These are phyloP conservation scores for Friedmanniomyces endolithicus DNA, from an alignment of 495 filamentous ascomycete genomes.

Conservation along the genomic window DNA sequence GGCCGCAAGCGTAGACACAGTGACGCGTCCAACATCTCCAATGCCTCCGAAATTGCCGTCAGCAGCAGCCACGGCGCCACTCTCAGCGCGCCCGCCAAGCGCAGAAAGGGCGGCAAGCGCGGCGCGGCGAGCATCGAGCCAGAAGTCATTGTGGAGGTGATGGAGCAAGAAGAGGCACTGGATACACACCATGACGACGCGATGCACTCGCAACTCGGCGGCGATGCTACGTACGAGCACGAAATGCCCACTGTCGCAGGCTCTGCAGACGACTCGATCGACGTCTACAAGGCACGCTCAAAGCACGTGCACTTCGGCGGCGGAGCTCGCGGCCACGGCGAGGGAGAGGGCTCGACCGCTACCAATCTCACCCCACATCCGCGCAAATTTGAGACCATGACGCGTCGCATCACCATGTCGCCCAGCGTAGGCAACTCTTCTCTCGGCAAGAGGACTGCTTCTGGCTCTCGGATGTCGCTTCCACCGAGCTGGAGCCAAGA, in stretches of 20 bases:
- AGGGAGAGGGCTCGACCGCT: not conserved
- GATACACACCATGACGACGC: not conserved
- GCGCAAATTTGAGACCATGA: conserved; percentile 13
- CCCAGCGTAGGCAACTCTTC: not conserved
- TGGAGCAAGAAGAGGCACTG: not conserved
- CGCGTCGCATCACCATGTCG: conserved; percentile 11
- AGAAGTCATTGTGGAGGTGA: conserved; percentile 12
- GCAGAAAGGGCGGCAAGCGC: conserved; percentile 1
- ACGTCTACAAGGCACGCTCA: not conserved
- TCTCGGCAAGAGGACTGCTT: not conserved
- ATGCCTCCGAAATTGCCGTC: not conserved
- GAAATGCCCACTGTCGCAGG: not conserved
- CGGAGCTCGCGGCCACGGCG: not conserved
- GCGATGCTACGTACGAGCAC: not conserved
- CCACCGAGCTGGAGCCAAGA: conserved; percentile 21
- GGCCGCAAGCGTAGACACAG: conserved; percentile 15
- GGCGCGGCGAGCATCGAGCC: conserved; percentile 2
- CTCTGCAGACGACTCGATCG: conserved; percentile 4
- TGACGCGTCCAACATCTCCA: conserved; percentile 10
- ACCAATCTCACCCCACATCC: conserved; percentile 17
- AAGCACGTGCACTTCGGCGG: conserved; percentile 17
- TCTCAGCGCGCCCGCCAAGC: not conserved
- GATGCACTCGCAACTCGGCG: not conserved
- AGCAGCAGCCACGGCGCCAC: not conserved
- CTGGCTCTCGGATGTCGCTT: conserved; percentile 11